Evolutionary conservation across 1,284 basidiomycete genomes (phyloP), one percentile per base, ranked within the genome.

Genomic region (Pterulicium gracile): DNA sequence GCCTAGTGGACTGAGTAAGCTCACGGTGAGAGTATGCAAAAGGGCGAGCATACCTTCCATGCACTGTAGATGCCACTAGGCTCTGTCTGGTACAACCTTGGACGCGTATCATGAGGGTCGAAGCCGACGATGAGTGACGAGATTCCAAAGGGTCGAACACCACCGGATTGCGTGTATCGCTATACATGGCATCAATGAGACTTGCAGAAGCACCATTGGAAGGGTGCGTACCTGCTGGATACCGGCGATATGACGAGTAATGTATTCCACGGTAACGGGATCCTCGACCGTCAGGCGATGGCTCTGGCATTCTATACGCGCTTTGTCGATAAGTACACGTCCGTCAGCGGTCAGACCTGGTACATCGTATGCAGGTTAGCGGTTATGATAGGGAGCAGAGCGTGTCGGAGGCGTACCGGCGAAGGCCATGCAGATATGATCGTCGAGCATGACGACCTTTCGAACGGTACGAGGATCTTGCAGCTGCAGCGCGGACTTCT

Each of bases 141-240:
- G 57, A 98, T 94, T 56, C 96, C 96, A 61, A 98, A 99, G 24
- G 96, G 96, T 50, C 96, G 79, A 39, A 97, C 93, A 73, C 96
- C 96, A 54, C 96, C 96, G 7, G 95, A 98, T 73, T 99, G 96
- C 15, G 96, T 98, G 69, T 99, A 99, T 64, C 80, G 78, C 88
- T 94, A 41, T 3, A 42, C 21, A 46, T 17, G 35, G 24, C 17
- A 20, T 36, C 18, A 27, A 46, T 22, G 20, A 35, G 45, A 24
- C 39, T 47, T 14, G 41, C 40, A 14, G 35, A 40, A 36, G 12
- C n/a, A 27, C 46, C 36, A 45, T 19, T 17, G 15, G 13, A 43
- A 47, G 4, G 39, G 23, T 18, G 24, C 75, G 32, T 48, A 91
- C 92, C 73, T 98, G 96, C 68, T 98, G 94, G 52, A 98, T 92